Evolutionary conservation across 2,329 filamentous ascomycete species (phyloP), one percentile per base, ranked within the genome.

Genomic region (Echinosphaeria canescens): DNA sequence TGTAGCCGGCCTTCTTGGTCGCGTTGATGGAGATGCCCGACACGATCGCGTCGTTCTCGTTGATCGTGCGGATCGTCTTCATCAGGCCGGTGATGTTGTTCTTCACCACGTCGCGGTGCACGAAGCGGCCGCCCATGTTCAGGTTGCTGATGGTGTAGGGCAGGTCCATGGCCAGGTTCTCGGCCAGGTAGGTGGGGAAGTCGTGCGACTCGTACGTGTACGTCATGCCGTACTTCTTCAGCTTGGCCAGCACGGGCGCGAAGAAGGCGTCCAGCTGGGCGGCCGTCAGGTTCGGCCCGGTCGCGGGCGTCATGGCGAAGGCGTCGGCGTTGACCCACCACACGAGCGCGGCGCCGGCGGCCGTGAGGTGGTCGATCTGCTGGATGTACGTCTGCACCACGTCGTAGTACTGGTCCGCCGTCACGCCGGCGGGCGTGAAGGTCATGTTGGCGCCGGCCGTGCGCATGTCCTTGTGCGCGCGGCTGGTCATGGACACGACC

Each of bases 171-270:
- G n/a, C n/a, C n/a, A n/a, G n/a, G n/a, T n/a, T n/a, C n/a, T n/a
- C n/a, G n/a, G n/a, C n/a, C n/a, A n/a, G n/a, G n/a, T n/a, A n/a
- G 27, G 40, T 37, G 17, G 43, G 42, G 14, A 42, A 40, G 4
- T 37, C 38, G 32, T n/a, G n/a, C n/a, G n/a, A n/a, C n/a, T n/a
- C n/a, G n/a, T n/a, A n/a, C n/a, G n/a, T n/a, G n/a, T 34, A 31
- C 22, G 34, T 29, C 22, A 40, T 23, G 13, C 23, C 23, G 5
- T 15, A 15, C 23, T 15, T 14, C 13, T 17, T 12, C 9, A 25
- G 13, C 13, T 25, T 15, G 7, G 10, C 13, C 23, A 25, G 9
- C 13, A 25, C 14, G 13, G 23, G 23, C 9, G 23, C 13, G 13
- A 25, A 13, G 12, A 25, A 15, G 5, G 23, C 13, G 8, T 25